These are phyloP conservation scores for Castanea crenata DNA, from an alignment of 306 rosid species.

Conservation along the genomic window DNA sequence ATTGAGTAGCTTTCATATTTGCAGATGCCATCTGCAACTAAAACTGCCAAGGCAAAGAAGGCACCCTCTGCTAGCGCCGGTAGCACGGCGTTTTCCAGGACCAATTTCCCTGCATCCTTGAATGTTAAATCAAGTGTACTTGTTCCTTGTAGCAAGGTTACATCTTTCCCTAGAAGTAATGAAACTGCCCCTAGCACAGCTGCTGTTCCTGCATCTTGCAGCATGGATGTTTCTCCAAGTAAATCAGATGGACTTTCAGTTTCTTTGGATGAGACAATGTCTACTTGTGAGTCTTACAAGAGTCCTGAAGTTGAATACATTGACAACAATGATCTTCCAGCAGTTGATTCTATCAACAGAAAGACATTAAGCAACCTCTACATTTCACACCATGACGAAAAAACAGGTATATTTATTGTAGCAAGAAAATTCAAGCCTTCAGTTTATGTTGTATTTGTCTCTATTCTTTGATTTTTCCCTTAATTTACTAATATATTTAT, in stretches of 20 bases:
- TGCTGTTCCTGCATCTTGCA: constrained; percentile 29
- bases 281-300: constrained; percentile 79
- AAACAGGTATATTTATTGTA: constrained; percentile 39
- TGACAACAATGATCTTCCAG: constrained; percentile 64
- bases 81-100: constrained; percentile 23
- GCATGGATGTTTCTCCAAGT: constrained; percentile 67
- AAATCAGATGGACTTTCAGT: constrained; percentile 81
- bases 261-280: constrained; percentile 83
- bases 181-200: constrained; percentile 28
- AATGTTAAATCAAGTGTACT: constrained; percentile 42
- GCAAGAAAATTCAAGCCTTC: not conserved
- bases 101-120: constrained; percentile 21
- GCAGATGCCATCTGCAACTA: constrained; percentile 58
- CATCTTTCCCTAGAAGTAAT: constrained; percentile 29
- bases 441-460: not conserved
- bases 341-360: constrained; percentile 60
- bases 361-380: constrained; percentile 65
- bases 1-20: constrained; percentile 8
- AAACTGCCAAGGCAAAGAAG: constrained; percentile 68
- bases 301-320: constrained; percentile 86
- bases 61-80: constrained; percentile 33
- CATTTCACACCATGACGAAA: constrained; percentile 57
- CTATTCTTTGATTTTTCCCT: not conserved
- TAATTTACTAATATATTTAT: not conserved
- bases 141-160: constrained; percentile 39